These are phyloP conservation scores for Tolypocladium cylindrosporum DNA, from an alignment of 2,329 filamentous ascomycete genomes.

Conservation along the genomic window DNA sequence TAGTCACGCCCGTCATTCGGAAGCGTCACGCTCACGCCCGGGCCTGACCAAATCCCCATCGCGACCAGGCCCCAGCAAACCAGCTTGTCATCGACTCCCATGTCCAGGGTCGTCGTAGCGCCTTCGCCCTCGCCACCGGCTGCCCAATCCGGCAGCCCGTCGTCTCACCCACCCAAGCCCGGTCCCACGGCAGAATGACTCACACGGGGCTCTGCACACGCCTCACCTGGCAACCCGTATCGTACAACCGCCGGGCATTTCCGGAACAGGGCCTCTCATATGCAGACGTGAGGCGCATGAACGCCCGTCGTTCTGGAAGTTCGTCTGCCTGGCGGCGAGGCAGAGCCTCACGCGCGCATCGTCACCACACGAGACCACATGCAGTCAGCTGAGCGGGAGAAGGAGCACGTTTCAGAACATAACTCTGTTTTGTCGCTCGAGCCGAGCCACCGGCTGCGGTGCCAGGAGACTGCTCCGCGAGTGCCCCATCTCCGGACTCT, in stretches of 20 bases:
- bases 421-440: background rate
- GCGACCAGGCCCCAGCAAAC: too few species aligned
- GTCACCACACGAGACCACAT: too few species aligned
- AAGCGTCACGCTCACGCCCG: too few species aligned
- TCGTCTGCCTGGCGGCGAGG: background rate
- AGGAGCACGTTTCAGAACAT: background rate
- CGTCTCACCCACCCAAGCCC: constrained; percentile 6
- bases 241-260: background rate
- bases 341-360: background rate
- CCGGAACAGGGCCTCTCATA: background rate
- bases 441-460: background rate
- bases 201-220: constrained; percentile 8
- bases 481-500: constrained; percentile 4
- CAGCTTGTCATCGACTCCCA: background rate
- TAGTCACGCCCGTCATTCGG: background rate
- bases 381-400: background rate
- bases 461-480: background rate
- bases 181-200: constrained; percentile 13
- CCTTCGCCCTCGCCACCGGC: constrained; percentile 8
- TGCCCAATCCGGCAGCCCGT: constrained; percentile 14
- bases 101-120: background rate
- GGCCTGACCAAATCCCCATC: too few species aligned
- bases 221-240: too few species aligned
- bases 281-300: background rate
- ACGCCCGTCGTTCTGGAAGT: background rate